Evolutionary conservation across 352 stramenopile genomes (phyloP), one percentile per base, ranked within the genome.

Genomic region (Blastocystis sp.): DNA sequence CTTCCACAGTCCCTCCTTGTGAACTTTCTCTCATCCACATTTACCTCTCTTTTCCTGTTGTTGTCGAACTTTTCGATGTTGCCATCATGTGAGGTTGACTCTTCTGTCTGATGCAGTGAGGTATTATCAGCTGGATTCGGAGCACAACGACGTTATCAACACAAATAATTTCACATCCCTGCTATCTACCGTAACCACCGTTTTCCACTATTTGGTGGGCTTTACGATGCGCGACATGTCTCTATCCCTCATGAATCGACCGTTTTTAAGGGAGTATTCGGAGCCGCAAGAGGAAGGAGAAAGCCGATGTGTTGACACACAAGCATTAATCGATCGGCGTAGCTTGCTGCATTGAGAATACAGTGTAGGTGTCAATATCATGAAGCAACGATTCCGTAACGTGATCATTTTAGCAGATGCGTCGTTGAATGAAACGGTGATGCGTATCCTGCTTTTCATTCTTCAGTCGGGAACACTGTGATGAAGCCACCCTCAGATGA

Each of bases 221-320:
- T 32, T 63, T 42, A 49, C 69, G 7, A 81, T 81, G 69, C 44
- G 69, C 16, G 69, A 51, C 11, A 81, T 81, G 69, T 48, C 69
- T 6, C 48, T 81, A 29, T 81, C 69, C 9, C 48, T 81, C 6
- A 51, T 44, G 29, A 81, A 81, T 44, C 69, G 69, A n/a, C 69
- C 69, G 9, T 81, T 64, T 64, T 32, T 81, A 11, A n/a, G 14
- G n/a, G n/a, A n/a, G n/a, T n/a, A n/a, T n/a, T n/a, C n/a, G n/a
- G n/a, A n/a, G n/a, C n/a, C n/a, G n/a, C n/a, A n/a, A n/a, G n/a
- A n/a, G n/a, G n/a, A n/a, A n/a, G n/a, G 49, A 16, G 69, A 64
- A 11, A 64, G 38, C 8, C 29, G 40, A 61, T 48, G 69, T n/a
- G 51, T 14, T 3, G 69, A 81, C 53, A 81, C 69, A 1, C 69